Base-by-base conservation (phyloP, 176 grass and related monocot genomes). In the Carex cristatella region DNA sequence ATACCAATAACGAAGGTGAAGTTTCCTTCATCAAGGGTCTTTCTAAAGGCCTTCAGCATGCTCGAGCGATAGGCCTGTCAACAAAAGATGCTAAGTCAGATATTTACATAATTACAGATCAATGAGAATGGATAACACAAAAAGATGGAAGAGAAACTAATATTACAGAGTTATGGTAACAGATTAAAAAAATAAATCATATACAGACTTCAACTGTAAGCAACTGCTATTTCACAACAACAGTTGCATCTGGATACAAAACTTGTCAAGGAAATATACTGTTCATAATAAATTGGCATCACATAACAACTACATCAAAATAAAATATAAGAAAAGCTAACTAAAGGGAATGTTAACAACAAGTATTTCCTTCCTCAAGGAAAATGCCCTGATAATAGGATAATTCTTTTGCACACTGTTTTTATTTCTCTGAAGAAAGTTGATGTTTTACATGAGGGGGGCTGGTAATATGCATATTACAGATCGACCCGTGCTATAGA, bases 1-100 rank as follows among this genome's bases (percentile, higher is more conserved):
- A 89, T 98, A 98, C 95, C 95, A 84, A 98, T 98, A 92, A 98
- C 89, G 89, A 94, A 93, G 73, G 91, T 94, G 83, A 98, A 98
- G 81, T 87, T 94, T 60, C 95, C 92, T 89, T 94, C 95, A 14
- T 98, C 95, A 83, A 98, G 95, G 57, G 95, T 98, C 95, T 94
- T 98, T 91, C 89, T 94, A 87, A 94, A 98, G 78, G 95, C 88
- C n/a, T 90, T 98, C 77, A 98, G 84, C 95, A 98, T 94, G 88
- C 95, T 98, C 59, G 89, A 90, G 84, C 93, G 90, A 89, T 98
- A 98, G 8, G 84, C 85, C 95, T 98, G 87, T 59, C 69, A 87
- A 91, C 80, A 86, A 57, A 49, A 78, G 83, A 51, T n/a, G 57
- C 85, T 60, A 81, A 81, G 16, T 86, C 66, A 66, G 69, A 53